Percentiles rank a stretch among this genome's conserved stretches.
Conservation (phyloP, 2,329 filamentous ascomycete genomes). For the Trichophaea hybrida region DNA sequence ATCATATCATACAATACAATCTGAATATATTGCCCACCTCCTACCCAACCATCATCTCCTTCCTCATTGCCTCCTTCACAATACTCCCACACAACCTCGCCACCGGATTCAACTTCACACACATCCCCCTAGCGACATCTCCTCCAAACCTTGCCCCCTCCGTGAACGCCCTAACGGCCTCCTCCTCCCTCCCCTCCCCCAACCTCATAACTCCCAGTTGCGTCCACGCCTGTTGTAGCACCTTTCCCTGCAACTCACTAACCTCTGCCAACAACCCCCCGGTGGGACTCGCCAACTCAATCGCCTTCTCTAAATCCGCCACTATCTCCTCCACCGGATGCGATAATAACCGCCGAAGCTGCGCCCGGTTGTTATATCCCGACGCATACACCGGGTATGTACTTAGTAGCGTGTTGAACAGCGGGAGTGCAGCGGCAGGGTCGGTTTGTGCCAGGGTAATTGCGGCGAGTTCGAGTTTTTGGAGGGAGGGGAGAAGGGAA, state of each 20-base stretch:
- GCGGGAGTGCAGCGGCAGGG: constrained; percentile 30
- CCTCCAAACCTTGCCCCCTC: constrained; percentile 53
- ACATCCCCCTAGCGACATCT: constrained; percentile 48
- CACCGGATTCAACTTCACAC: constrained; percentile 51
- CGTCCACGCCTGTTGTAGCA: constrained; percentile 55
- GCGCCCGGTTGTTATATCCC: constrained; percentile 60
- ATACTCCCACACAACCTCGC: constrained; percentile 57
- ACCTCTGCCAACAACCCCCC: constrained; percentile 38
- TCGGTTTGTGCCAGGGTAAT: constrained; percentile 36
- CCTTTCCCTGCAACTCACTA: constrained; percentile 49
- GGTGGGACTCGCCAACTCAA: constrained; percentile 44
- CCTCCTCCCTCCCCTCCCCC: constrained; percentile 41
- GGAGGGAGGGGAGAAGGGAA: constrained; percentile 28
- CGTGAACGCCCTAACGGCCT: constrained; percentile 48
- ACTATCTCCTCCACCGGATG: constrained; percentile 35
- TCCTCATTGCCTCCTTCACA: constrained; percentile 54
- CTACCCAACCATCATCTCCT: constrained; percentile 34
- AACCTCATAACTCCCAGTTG: constrained; percentile 44
- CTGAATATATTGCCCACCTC: too few relatives aligned
- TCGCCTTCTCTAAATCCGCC: constrained; percentile 38
- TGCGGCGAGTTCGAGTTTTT: constrained; percentile 34
- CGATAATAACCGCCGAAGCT: constrained; percentile 36
- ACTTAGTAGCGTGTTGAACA: constrained; percentile 43
- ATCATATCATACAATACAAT: too few relatives aligned
- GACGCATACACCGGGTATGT: constrained; percentile 53